phyloP scores from a whole-genome alignment of 2,329 filamentous ascomycete genomes.

The Scedosporium aurantiacum region DNA sequence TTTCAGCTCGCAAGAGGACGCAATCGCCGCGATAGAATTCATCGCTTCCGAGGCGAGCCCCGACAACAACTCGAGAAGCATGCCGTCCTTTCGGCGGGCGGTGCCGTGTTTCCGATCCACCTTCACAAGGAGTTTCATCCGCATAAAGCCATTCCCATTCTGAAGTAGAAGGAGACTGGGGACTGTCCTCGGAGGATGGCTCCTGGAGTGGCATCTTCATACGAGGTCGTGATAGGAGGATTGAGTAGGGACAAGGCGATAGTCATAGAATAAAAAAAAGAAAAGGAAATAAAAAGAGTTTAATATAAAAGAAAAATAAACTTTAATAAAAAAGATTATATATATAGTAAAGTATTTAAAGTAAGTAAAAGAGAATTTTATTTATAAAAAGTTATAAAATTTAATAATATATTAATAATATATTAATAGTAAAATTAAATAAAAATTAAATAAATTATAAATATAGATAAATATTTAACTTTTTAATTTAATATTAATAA shows the following conservation, averaged over 20 bases:
- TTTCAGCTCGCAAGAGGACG: constrained; percentile 79
- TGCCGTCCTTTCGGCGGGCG: background rate
- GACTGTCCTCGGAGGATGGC: background rate
- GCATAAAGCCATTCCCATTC: background rate
- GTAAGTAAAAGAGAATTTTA: background rate
- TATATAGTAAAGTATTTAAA: too few relatives aligned
- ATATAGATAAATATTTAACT: too few relatives aligned
- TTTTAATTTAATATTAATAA: too few relatives aligned
- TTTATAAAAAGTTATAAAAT: background rate
- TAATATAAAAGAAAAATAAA: background rate
- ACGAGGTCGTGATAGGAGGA: too few relatives aligned
- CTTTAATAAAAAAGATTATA: background rate
- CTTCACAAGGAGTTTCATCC: background rate
- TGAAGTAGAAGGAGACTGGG: background rate
- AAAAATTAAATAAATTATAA: too few relatives aligned
- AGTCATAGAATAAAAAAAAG: too few relatives aligned
- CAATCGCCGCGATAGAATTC: constrained; percentile 72
- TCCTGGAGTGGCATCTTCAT: background rate
- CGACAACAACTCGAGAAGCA: constrained; percentile 48
- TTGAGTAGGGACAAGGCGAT: too few relatives aligned
- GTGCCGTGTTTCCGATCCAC: background rate
- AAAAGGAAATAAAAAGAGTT: background rate
- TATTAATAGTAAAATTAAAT: too few relatives aligned
- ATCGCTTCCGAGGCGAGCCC: constrained; percentile 72
- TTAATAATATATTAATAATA: too few relatives aligned